These are phyloP conservation scores for Lactarius deliciosus DNA, from an alignment of 768 basidiomycete species.

Conservation along the genomic window DNA sequence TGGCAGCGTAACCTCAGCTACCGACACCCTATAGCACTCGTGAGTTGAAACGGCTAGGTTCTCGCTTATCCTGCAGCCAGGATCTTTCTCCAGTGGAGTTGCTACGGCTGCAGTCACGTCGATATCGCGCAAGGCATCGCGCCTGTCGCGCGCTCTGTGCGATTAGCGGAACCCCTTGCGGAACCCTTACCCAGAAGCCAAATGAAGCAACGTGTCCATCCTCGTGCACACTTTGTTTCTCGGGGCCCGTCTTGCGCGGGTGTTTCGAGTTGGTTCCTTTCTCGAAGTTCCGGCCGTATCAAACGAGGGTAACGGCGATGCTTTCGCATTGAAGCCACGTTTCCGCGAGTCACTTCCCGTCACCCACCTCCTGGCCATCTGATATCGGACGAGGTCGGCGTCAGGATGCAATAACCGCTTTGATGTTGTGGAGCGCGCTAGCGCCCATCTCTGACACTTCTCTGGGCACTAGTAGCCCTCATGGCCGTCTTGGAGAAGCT, in stretches of 20 bases:
- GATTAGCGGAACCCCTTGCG: not conserved
- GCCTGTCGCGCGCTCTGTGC: not conserved
- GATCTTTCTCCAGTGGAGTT: not conserved
- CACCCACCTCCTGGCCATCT: not conserved
- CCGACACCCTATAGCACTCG: no score
- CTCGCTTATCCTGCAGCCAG: not conserved
- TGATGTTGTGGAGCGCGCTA: not conserved
- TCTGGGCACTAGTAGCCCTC: not conserved
- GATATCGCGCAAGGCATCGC: not conserved
- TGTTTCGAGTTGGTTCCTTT: not conserved
- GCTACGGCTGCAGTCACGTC: not conserved
- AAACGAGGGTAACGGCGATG: not conserved
- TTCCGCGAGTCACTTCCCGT: not conserved
- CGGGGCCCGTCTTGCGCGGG: not conserved
- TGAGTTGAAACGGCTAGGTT: not conserved
- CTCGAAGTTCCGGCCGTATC: not conserved
- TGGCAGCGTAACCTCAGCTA: no score
- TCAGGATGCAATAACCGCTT: not conserved
- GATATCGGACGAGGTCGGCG: not conserved
- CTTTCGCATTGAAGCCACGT: not conserved
- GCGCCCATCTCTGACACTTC: not conserved
- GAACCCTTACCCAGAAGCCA: not conserved
- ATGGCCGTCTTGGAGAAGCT: not conserved
- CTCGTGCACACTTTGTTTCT: not conserved
- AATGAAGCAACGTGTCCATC: slow-evolving; percentile 1